Conservation (phyloP, 208 protist species). For the Angomonas deanei region DNA sequence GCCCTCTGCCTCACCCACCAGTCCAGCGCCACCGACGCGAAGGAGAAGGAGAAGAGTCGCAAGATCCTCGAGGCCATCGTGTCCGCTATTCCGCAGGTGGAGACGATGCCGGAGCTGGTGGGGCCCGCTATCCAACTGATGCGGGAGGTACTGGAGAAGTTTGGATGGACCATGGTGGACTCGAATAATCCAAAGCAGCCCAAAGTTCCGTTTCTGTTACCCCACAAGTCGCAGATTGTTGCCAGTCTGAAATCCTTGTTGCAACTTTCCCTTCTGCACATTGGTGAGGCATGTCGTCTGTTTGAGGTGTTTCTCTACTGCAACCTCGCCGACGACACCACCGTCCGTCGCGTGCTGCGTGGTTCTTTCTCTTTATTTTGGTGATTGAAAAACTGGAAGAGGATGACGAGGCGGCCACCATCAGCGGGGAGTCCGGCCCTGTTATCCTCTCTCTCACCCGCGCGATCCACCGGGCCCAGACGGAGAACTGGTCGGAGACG, state of each 20-base stretch:
- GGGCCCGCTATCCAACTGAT: constrained; percentile 34
- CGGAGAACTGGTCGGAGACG: constrained; percentile 17
- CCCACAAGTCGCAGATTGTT: constrained; percentile 52
- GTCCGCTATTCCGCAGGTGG: constrained; percentile 39
- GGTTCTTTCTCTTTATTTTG: constrained; percentile 40
- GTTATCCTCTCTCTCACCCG: constrained; percentile 34
- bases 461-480: constrained; percentile 13
- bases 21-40: not conserved
- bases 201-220: constrained; percentile 25
- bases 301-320: constrained; percentile 39
- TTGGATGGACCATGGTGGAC: constrained; percentile 12
- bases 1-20: constrained; percentile 12
- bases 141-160: constrained; percentile 20
- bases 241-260: constrained; percentile 43
- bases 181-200: not conserved
- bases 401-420: constrained; percentile 14
- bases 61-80: constrained; percentile 41
- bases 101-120: constrained; percentile 54
- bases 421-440: constrained; percentile 20
- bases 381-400: constrained; percentile 45
- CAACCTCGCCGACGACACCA: constrained; percentile 48
- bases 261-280: constrained; percentile 42
- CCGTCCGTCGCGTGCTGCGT: constrained; percentile 38
- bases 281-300: constrained; percentile 34
- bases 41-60: constrained; percentile 8